Percentiles rank a stretch among this genome's conserved stretches.
phyloP scores from a whole-genome alignment of 2,329 filamentous ascomycete genomes.

The Cadophora sp. region DNA sequence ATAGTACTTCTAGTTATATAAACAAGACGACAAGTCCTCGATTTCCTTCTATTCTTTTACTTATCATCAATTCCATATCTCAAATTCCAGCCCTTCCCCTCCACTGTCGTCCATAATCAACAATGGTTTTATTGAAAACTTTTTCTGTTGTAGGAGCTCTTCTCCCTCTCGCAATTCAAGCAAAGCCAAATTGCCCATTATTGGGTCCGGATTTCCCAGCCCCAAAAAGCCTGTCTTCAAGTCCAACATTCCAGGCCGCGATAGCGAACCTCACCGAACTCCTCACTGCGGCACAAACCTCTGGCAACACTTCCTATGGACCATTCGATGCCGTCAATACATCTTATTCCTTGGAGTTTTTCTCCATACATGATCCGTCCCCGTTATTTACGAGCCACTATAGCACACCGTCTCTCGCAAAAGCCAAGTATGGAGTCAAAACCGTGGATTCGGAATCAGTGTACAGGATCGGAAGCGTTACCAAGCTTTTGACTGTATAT shows the following conservation, averaged over 20 bases:
- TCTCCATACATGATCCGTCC: slow-evolving; percentile 44
- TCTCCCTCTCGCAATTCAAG: neutral
- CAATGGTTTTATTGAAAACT: neutral
- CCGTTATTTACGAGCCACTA: slow-evolving; percentile 47
- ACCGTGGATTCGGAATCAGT: slow-evolving; percentile 49
- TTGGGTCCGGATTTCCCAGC: slow-evolving; percentile 26
- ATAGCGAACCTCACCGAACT: slow-evolving; percentile 25
- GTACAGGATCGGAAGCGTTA: slow-evolving; percentile 52
- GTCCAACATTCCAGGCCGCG: slow-evolving; percentile 23
- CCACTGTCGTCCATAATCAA: neutral
- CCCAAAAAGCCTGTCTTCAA: slow-evolving; percentile 24
- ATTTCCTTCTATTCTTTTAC: neutral
- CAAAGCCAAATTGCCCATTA: slow-evolving; percentile 20
- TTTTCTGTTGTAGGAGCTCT: slow-evolving; percentile 15
- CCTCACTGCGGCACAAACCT: slow-evolving; percentile 19
- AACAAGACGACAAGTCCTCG: neutral
- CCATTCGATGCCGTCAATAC: slow-evolving; percentile 35
- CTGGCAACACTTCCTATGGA: slow-evolving; percentile 27
- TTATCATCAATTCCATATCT: neutral
- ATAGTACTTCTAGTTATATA: neutral
- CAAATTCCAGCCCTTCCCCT: neutral
- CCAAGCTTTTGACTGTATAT: slow-evolving; percentile 53
- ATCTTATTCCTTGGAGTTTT: slow-evolving; percentile 50
- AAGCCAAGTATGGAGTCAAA: slow-evolving; percentile 44
- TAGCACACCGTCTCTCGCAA: slow-evolving; percentile 43